These are phyloP conservation scores for Rubia balearica DNA, from an alignment of 305 asterid genomes.

Conservation along the genomic window DNA sequence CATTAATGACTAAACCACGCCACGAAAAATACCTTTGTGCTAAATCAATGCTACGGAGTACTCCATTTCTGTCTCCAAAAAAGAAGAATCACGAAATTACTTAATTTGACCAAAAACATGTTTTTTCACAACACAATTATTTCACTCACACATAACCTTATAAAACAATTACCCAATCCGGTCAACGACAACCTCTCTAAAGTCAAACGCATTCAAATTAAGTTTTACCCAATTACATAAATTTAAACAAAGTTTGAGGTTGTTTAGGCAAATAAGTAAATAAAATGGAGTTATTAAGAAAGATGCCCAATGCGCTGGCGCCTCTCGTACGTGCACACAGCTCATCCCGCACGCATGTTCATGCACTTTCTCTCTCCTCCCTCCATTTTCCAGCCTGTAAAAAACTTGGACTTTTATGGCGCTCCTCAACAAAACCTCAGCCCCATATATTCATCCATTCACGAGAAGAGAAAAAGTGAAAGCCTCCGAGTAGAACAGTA, in stretches of 20 bases:
- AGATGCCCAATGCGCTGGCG: slow-evolving; percentile 53
- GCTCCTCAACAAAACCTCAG: background rate
- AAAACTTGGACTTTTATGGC: background rate
- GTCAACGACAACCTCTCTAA: background rate
- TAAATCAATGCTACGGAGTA: too few species aligned
- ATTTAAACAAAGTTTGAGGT: background rate
- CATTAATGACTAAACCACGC: too few species aligned
- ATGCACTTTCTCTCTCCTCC: slow-evolving; percentile 18
- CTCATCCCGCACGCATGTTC: slow-evolving; percentile 76
- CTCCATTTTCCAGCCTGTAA: slow-evolving; percentile 3
- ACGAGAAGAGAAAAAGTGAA: background rate
- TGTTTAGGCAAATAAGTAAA: background rate
- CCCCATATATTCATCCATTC: background rate
- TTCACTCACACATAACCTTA: background rate
- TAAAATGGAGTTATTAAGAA: slow-evolving; percentile 3
- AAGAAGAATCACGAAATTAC: too few species aligned
- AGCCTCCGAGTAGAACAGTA: background rate
- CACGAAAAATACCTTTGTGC: slow-evolving; percentile 14
- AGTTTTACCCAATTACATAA: background rate
- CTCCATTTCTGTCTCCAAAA: too few species aligned
- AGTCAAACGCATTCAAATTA: background rate
- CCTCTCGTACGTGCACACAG: slow-evolving; percentile 64
- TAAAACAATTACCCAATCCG: background rate
- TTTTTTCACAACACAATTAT: background rate
- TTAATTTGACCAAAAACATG: background rate